Evolutionary conservation across 2,329 filamentous ascomycete species (phyloP).

Genomic region (Neonectria sp.): DNA sequence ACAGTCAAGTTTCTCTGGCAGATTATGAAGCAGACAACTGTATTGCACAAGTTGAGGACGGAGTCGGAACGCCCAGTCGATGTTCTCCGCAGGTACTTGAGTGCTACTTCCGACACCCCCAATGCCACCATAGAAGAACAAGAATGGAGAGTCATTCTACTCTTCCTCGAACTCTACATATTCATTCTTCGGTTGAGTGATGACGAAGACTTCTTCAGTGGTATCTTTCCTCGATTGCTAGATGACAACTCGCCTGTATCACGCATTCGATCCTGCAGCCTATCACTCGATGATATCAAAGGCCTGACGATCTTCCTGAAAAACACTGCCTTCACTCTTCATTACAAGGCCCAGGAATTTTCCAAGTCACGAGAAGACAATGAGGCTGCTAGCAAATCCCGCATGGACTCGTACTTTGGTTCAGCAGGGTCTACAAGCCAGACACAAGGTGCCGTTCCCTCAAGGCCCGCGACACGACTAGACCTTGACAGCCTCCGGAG

Average conservation of each 20-base stretch:
- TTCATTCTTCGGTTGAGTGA: conserved; percentile 95
- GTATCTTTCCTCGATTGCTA: conserved; percentile 59
- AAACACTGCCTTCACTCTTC: conserved; percentile 89
- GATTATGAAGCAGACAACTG: conserved; percentile 62
- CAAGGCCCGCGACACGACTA: conserved; percentile 56
- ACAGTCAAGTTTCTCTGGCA: conserved; percentile 84
- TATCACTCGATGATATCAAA: conserved; percentile 80
- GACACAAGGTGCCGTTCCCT: not conserved
- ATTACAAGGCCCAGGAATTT: conserved; percentile 83
- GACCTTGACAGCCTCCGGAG: conserved; percentile 84
- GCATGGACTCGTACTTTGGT: conserved; percentile 51
- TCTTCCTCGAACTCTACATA: conserved; percentile 95
- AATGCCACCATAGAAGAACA: conserved; percentile 50
- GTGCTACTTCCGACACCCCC: conserved; percentile 45
- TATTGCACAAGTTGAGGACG: conserved; percentile 53
- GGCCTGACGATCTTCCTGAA: conserved; percentile 88
- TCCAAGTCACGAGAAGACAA: conserved; percentile 48
- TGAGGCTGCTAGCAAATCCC: conserved; percentile 42
- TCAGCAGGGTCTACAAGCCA: conserved; percentile 22
- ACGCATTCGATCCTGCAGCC: conserved; percentile 73
- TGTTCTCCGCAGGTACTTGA: conserved; percentile 52
- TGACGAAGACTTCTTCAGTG: conserved; percentile 92
- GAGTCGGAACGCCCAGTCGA: conserved; percentile 50
- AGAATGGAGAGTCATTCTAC: conserved; percentile 90
- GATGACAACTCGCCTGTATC: conserved; percentile 60